Conservation (phyloP, 495 filamentous ascomycete genomes). For the Podospora didyma region DNA sequence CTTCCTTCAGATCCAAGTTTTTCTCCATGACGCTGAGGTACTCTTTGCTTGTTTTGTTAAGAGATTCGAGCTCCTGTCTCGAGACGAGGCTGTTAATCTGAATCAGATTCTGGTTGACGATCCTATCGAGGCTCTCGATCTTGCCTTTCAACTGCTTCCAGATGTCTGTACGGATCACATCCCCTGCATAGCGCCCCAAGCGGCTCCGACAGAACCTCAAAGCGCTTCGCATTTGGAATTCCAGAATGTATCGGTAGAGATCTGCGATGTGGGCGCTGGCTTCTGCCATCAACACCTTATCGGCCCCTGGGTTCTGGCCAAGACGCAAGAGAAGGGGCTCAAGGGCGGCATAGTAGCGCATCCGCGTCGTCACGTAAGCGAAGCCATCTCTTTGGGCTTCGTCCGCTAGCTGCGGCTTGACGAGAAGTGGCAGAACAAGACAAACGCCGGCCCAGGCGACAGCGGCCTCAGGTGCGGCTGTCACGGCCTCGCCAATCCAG, state of each 20-base stretch:
- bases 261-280: neutral
- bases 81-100: neutral
- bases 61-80: neutral
- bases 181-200: neutral
- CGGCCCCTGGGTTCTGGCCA: neutral
- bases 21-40: neutral
- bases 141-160: neutral
- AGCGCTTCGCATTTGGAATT: neutral
- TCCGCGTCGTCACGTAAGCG: slow-evolving; percentile 20
- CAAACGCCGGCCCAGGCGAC: slow-evolving; percentile 24
- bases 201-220: neutral
- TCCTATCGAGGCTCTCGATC: neutral
- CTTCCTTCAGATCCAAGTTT: neutral
- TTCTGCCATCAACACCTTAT: neutral
- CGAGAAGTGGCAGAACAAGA: slow-evolving; percentile 25
- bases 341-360: slow-evolving; percentile 18
- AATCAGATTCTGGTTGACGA: neutral
- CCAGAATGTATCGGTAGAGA: neutral
- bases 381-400: slow-evolving; percentile 26
- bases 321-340: neutral
- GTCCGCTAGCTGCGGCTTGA: slow-evolving; percentile 15
- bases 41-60: neutral
- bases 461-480: slow-evolving; percentile 19
- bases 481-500: slow-evolving; percentile 18
- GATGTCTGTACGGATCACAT: neutral